A percentile compares a stretch with the other conserved stretches of the same genome.
phyloP scores from a whole-genome alignment of 345 rosid species.

The Cardamine occulta region DNA sequence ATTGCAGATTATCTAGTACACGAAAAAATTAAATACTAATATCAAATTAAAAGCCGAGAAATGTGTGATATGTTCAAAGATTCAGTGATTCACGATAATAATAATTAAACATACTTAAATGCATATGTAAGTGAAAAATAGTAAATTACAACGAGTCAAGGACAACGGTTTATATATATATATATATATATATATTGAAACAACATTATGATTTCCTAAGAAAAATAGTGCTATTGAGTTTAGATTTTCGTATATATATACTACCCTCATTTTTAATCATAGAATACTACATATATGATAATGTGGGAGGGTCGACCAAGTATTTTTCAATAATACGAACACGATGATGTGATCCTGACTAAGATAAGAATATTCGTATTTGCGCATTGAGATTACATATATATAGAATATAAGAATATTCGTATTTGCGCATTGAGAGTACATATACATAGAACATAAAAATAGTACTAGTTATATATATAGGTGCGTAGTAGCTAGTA shows the following conservation, averaged over 20 bases:
- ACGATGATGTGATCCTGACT: slow-evolving; percentile 21
- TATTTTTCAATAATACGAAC: slow-evolving; percentile 23
- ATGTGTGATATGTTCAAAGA: slow-evolving; percentile 38
- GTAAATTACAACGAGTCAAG: slow-evolving; percentile 24
- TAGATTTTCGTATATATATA: neutral
- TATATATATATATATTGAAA: neutral
- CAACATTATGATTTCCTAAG: neutral
- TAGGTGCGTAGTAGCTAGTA: slow-evolving; percentile 9
- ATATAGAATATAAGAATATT: too few species aligned
- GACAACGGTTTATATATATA: neutral
- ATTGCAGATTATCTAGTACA: slow-evolving; percentile 9
- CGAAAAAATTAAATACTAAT: neutral
- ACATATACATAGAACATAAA: neutral
- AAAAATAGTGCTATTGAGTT: neutral
- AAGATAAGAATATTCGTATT: slow-evolving; percentile 30
- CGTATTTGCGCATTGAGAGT: too few species aligned
- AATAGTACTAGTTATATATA: neutral
- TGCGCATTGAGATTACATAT: neutral
- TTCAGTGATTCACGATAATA: slow-evolving; percentile 35
- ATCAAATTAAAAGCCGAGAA: slow-evolving; percentile 33
- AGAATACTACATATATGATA: neutral
- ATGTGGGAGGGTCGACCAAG: neutral
- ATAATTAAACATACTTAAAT: neutral
- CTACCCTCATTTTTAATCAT: neutral
- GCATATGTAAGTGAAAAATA: neutral